Evolutionary conservation across 441 rosid genomes (phyloP).

Genomic region (Gossypium lobatum): DNA sequence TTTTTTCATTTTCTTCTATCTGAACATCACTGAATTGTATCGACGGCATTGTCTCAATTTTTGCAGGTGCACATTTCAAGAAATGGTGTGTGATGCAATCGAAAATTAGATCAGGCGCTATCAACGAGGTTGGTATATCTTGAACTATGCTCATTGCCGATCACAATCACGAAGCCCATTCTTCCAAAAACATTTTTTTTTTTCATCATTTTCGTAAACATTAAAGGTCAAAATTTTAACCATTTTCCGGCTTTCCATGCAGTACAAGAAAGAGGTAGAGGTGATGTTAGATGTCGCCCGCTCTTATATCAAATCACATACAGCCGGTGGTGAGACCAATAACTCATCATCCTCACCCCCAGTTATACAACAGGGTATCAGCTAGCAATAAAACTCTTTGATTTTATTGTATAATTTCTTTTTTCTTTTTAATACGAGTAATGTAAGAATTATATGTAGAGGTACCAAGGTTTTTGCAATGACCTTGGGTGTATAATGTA

Average conservation of each 20-base stretch:
- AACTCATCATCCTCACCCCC: conserved; percentile 21
- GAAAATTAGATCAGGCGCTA: conserved; percentile 81
- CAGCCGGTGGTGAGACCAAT: conserved; percentile 12
- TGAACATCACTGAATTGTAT: neutral
- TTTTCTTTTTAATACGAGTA: neutral
- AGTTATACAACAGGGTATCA: conserved; percentile 26
- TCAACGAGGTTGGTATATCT: conserved; percentile 59
- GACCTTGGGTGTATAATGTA: conserved; percentile 15
- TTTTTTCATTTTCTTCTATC: neutral
- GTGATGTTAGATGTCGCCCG: conserved; percentile 60
- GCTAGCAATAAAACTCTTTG: conserved; percentile 8
- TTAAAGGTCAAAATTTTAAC: neutral
- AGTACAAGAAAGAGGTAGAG: conserved; percentile 93
- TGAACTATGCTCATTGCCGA: neutral
- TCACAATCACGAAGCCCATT: neutral
- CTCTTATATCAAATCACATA: conserved; percentile 30
- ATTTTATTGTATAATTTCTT: no score
- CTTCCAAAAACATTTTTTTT: neutral
- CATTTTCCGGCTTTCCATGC: neutral
- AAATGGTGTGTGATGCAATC: conserved; percentile 99
- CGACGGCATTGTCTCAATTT: neutral
- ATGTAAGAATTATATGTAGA: neutral
- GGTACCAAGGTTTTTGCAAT: neutral
- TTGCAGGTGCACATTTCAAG: conserved; percentile 47
- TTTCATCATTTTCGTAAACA: neutral